Evolutionary conservation across 768 basidiomycete genomes (phyloP).

Genomic region (Agrocybe chaxingu): DNA sequence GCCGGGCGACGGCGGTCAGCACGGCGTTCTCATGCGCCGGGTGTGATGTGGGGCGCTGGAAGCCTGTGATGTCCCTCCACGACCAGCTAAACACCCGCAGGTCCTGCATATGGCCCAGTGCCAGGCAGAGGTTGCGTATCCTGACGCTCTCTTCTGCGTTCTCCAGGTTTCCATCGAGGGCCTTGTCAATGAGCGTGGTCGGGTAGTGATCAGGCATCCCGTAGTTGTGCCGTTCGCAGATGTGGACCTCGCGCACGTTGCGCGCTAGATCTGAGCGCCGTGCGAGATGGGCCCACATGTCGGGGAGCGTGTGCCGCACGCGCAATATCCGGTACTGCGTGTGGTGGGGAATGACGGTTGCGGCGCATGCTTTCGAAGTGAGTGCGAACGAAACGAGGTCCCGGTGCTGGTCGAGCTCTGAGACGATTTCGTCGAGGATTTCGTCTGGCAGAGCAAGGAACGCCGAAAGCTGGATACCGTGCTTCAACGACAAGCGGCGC

Average conservation of each 20-base stretch:
- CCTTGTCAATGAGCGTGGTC: slow-evolving; percentile 29
- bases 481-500: slow-evolving; percentile 17
- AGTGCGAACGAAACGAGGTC: slow-evolving; percentile 45
- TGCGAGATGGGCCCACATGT: slow-evolving; percentile 51
- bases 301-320: slow-evolving; percentile 34
- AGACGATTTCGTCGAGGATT: slow-evolving; percentile 44
- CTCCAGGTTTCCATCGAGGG: slow-evolving; percentile 18
- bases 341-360: slow-evolving; percentile 42
- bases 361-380: slow-evolving; percentile 33
- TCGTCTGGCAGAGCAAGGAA: slow-evolving; percentile 42
- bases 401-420: slow-evolving; percentile 35
- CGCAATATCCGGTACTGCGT: slow-evolving; percentile 48
- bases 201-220: slow-evolving; percentile 40
- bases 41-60: slow-evolving; percentile 27
- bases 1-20: slow-evolving; percentile 26
- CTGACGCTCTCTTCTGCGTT: slow-evolving; percentile 29
- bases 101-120: slow-evolving; percentile 38
- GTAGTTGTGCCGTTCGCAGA: slow-evolving; percentile 36
- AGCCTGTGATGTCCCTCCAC: slow-evolving; percentile 23
- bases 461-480: slow-evolving; percentile 16
- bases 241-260: slow-evolving; percentile 43
- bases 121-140: slow-evolving; percentile 35
- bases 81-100: slow-evolving; percentile 44
- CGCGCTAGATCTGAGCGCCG: slow-evolving; percentile 44
- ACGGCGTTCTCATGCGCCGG: slow-evolving; percentile 37